Conservation (phyloP, 2,329 filamentous ascomycete species). For the Ceratocystis colombiana region DNA sequence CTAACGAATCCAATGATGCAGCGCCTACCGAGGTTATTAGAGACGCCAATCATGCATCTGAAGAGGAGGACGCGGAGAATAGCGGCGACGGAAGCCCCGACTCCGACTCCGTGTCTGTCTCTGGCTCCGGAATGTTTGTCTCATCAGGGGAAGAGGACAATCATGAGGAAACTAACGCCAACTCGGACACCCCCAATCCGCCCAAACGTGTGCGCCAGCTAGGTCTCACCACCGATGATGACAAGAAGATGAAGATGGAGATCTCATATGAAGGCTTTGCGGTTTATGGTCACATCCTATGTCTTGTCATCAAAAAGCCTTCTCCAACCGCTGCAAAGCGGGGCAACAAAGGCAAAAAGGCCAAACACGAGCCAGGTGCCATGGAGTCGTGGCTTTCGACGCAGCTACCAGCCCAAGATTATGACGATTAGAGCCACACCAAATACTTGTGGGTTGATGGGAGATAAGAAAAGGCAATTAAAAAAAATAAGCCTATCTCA, state of each 20-base stretch:
- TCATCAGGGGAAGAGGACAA: slow-evolving; percentile 14
- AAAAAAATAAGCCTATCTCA: background rate
- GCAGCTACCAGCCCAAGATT: slow-evolving; percentile 44
- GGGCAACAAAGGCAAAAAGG: slow-evolving; percentile 30
- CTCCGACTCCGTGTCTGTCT: background rate
- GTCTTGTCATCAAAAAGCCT: slow-evolving; percentile 73
- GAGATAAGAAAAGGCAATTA: slow-evolving; percentile 7
- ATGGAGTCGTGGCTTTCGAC: slow-evolving; percentile 86
- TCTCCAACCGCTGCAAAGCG: slow-evolving; percentile 36
- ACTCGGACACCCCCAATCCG: slow-evolving; percentile 29
- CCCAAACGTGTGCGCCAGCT: slow-evolving; percentile 39
- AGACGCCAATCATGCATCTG: background rate
- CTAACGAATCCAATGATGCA: background rate
- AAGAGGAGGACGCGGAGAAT: background rate
- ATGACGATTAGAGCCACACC: slow-evolving; percentile 17
- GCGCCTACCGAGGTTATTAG: background rate
- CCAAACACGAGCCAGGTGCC: slow-evolving; percentile 51
- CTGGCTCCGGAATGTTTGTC: slow-evolving; percentile 18
- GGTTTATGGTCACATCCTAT: slow-evolving; percentile 88
- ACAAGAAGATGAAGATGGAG: slow-evolving; percentile 81
- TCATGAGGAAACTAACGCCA: slow-evolving; percentile 29
- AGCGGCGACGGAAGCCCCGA: background rate
- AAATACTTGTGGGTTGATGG: background rate
- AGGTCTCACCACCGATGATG: slow-evolving; percentile 48
- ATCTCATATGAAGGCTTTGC: slow-evolving; percentile 91